Evolutionary conservation across 495 filamentous ascomycete genomes (phyloP).

Genomic region (Rusavskia elegans): DNA sequence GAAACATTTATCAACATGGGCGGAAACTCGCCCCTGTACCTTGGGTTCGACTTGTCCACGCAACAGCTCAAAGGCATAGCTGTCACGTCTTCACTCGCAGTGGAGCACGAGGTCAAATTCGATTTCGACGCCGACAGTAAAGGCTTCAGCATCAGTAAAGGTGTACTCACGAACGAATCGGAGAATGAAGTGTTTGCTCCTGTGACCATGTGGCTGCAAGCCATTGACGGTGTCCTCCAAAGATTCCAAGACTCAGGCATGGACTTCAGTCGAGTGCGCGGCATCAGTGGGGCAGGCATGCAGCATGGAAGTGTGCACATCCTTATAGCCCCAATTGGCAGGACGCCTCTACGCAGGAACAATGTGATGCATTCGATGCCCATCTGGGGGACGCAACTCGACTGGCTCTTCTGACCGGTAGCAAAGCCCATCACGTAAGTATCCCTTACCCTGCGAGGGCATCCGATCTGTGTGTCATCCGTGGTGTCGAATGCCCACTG

Average conservation of each 20-base stretch:
- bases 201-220: slow-evolving; percentile 87
- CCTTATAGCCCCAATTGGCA: slow-evolving; percentile 94
- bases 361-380: slow-evolving; percentile 78
- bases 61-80: slow-evolving; percentile 90
- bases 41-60: slow-evolving; percentile 92
- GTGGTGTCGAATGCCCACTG: background rate
- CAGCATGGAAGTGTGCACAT: slow-evolving; percentile 88
- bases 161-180: slow-evolving; percentile 63
- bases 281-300: slow-evolving; percentile 83
- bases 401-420: slow-evolving; percentile 69
- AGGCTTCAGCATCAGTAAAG: slow-evolving; percentile 64
- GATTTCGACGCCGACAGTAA: slow-evolving; percentile 60
- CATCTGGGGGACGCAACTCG: slow-evolving; percentile 45
- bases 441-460: background rate
- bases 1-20: slow-evolving; percentile 14
- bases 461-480: background rate
- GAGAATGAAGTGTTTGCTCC: slow-evolving; percentile 84
- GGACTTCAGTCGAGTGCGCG: slow-evolving; percentile 61
- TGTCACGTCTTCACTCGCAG: slow-evolving; percentile 62
- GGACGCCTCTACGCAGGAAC: slow-evolving; percentile 78
- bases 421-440: slow-evolving; percentile 82
- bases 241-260: slow-evolving; percentile 55
- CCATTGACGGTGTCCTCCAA: slow-evolving; percentile 66
- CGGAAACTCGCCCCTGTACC: slow-evolving; percentile 47
- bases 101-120: slow-evolving; percentile 59